Evolutionary conservation across 345 rosid genomes (phyloP), one percentile per base, ranked within the genome.

Genomic region (Populus tremula): DNA sequence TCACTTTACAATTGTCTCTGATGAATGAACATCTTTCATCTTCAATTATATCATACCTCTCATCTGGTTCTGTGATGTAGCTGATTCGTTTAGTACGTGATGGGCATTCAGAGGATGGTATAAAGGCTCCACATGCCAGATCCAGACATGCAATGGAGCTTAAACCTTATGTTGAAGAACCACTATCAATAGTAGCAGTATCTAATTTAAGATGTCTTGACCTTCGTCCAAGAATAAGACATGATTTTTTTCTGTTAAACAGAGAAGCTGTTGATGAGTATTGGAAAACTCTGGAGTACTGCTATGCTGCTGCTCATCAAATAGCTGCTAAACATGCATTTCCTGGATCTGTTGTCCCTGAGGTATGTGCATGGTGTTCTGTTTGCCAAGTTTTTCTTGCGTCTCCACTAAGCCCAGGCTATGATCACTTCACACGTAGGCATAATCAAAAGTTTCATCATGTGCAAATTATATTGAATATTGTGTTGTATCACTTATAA

Each of bases 131-230:
- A 72, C 90, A 84, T 87, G 90, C 92, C 78, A 87, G 79, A 80
- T 81, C 89, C 81, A 89, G 87, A 8, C 89, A 92, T 90, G 93
- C 91, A 63, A 45, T 95, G 88, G 97, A 93, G 84, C 91, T 95
- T 79, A 95, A 86, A 80, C 99, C 99, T 77, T 91, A 92, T 80
- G 86, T 93, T 82, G 98, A 95, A 87, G 98, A 93, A 75, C 99
- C 98, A 25, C 77, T 84, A 33, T 80, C 92, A 69, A 71, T 84
- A 70, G 83, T 86, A 67, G 86, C 89, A 73, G 79, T 89, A 59
- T 83, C 90, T 77, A 93, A 73, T 87, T 76, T 82, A 49, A 69
- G 66, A 54, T 87, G 89, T 82, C 85, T 84, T 80, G 97, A 95
- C 87, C 91, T 92, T 76, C 99, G 94, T 73, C 99, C 99, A 69